Conservation (phyloP, 306 rosid genomes). For the Lithocarpus polystachyus region DNA sequence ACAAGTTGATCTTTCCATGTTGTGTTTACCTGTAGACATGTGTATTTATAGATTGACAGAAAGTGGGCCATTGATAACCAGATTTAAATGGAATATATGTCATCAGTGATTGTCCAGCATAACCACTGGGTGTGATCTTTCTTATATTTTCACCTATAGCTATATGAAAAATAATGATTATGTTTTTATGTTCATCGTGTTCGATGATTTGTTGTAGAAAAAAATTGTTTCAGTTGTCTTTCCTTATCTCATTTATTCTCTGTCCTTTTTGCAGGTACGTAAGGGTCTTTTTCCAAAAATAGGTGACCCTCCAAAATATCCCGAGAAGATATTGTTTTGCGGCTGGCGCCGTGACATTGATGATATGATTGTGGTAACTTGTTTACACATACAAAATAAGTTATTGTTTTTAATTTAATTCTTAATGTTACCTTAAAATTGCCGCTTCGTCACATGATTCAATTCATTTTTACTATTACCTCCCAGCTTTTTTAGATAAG, state of each 20-base stretch:
- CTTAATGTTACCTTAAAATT: neutral
- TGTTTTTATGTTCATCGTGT: neutral
- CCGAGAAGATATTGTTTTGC: conserved; percentile 90
- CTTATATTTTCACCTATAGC: neutral
- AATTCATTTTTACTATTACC: neutral
- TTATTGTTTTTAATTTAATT: neutral
- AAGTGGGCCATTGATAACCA: neutral
- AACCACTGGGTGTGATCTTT: neutral
- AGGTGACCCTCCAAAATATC: conserved; percentile 79
- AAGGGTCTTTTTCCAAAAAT: conserved; percentile 47
- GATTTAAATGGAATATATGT: neutral
- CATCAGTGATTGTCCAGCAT: neutral
- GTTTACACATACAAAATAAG: neutral
- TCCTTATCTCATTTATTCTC: conserved; percentile 16
- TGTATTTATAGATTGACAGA: neutral
- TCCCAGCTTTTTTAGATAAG: neutral
- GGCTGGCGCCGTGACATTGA: conserved; percentile 99
- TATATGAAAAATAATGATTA: neutral
- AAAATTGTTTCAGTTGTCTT: neutral
- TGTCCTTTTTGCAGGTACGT: conserved; percentile 48
- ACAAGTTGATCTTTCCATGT: neutral
- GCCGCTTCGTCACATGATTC: neutral
- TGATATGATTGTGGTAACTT: conserved; percentile 91
- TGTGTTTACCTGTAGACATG: neutral
- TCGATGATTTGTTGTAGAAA: neutral